Conservation (phyloP, 108 stramenopile genomes). For the Epithemia pelagica region DNA sequence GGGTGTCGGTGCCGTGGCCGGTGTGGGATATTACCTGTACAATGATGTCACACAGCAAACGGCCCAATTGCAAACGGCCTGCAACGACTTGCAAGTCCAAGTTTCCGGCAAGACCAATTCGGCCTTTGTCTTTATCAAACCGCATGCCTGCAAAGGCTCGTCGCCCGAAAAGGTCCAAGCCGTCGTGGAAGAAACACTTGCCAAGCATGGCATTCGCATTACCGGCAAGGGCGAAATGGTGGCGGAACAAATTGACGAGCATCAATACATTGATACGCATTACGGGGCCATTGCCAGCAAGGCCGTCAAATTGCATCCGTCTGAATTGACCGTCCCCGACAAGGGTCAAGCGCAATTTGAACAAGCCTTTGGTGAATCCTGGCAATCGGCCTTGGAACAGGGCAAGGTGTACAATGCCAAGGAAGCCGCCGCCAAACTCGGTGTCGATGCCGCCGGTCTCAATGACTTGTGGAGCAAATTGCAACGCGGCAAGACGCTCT, state of each 20-base stretch:
- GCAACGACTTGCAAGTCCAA: slow-evolving; percentile 36
- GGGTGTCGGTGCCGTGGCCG: neutral
- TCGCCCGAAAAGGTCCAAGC: slow-evolving; percentile 59
- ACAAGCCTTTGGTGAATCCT: slow-evolving; percentile 80
- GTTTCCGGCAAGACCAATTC: slow-evolving; percentile 40
- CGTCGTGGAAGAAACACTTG: slow-evolving; percentile 59
- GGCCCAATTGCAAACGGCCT: slow-evolving; percentile 9
- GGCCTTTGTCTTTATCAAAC: slow-evolving; percentile 93
- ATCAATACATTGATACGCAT: slow-evolving; percentile 89
- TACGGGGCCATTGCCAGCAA: slow-evolving; percentile 87
- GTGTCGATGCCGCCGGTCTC: slow-evolving; percentile 59
- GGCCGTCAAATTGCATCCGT: slow-evolving; percentile 78
- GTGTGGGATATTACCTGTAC: neutral
- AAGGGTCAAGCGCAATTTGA: slow-evolving; percentile 74
- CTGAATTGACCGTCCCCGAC: slow-evolving; percentile 77
- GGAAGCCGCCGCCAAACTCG: slow-evolving; percentile 82
- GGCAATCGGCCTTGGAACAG: slow-evolving; percentile 65
- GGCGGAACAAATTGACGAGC: slow-evolving; percentile 70
- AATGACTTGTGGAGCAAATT: slow-evolving; percentile 66
- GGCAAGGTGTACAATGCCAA: slow-evolving; percentile 78
- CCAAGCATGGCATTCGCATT: slow-evolving; percentile 59
- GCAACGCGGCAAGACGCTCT: slow-evolving; percentile 51
- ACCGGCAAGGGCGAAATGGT: slow-evolving; percentile 62
- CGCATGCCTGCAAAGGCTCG: slow-evolving; percentile 83
- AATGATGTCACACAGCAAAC: neutral